A percentile compares a stretch with the other conserved stretches of the same genome.
Conservation (phyloP, 768 basidiomycete genomes). For the Hericium alpestre region DNA sequence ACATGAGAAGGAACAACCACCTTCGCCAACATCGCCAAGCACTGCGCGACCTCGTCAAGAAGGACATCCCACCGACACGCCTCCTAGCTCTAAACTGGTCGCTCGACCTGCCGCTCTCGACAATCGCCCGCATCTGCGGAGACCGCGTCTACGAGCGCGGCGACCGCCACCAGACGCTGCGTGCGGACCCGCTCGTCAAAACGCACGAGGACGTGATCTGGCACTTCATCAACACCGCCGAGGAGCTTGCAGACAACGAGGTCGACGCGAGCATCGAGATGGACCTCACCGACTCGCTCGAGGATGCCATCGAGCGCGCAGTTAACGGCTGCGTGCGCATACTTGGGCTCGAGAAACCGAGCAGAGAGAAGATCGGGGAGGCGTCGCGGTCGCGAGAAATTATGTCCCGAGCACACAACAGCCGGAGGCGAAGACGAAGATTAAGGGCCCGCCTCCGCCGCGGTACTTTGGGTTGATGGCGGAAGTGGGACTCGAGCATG, state of each 20-base stretch:
- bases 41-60: conserved; percentile 45
- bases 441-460: conserved; percentile 23
- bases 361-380: conserved; percentile 42
- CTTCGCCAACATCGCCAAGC: conserved; percentile 64
- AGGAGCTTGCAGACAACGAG: conserved; percentile 52
- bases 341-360: conserved; percentile 44
- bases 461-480: conserved; percentile 76
- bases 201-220: conserved; percentile 75
- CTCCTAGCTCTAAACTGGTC: conserved; percentile 79
- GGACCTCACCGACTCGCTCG: conserved; percentile 43
- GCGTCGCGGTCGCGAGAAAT: conserved; percentile 31
- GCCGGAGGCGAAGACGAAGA: conserved; percentile 20
- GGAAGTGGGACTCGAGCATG: conserved; percentile 50
- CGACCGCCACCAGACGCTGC: conserved; percentile 75
- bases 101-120: conserved; percentile 42
- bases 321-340: conserved; percentile 47
- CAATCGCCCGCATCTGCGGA: conserved; percentile 63
- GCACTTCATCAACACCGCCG: conserved; percentile 58
- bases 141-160: conserved; percentile 71
- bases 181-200: conserved; percentile 38
- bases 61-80: conserved; percentile 44
- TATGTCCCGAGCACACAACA: conserved; percentile 29
- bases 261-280: conserved; percentile 65
- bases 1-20: conserved; percentile 70
- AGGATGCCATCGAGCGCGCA: conserved; percentile 45